Base-by-base conservation (phyloP, 148 eudicot genomes). In the Vaccinium vitisidaea region DNA sequence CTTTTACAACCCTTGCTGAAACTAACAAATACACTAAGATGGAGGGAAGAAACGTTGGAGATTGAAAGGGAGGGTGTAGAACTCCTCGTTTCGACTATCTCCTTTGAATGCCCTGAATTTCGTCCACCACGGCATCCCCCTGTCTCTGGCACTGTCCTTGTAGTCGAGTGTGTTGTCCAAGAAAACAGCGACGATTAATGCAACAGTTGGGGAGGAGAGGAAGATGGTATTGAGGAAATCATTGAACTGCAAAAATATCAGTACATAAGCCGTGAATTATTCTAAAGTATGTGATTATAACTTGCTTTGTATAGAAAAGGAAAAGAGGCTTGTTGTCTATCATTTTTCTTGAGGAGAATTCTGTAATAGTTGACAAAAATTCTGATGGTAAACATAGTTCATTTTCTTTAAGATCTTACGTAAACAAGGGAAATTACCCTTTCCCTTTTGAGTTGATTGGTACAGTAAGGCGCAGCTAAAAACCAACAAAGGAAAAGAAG, bases 91-190 rank as follows among this genome's bases (percentile, higher is more conserved):
- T 82, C 99, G 82, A 80, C 92, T 93, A 83, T 97, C 99, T 50
- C 99, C 99, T 86, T 97, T 97, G 80, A 97, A 97, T 3, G 98
- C 88, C 81, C 99, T 90, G 90, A 97, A 97, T 39, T 94, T 97
- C 56, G 87, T 98, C 99, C 99, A 97, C 99, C 99, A 97, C 9
- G 99, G 96, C 98, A 97, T 94, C 75, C 99, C 99, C 77, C 98
- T 82, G 87, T 95, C 98, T 87, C 82, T 90, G 2, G 99, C 98
- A 80, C 95, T 94, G 88, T 97, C 96, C 90, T 93, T 94, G 86
- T 88, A 91, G 48, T 97, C 99, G 8, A 97, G 98, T 25, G 99
- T 97, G 86, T 97, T 97, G 95, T 97, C 99, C 16, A 97, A 90
- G 71, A 97, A 91, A 63, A 95, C 98, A 5, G 98, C 92, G 18